Conservation (phyloP, 352 stramenopile genomes). For the Phytophthora chlamydospora region DNA sequence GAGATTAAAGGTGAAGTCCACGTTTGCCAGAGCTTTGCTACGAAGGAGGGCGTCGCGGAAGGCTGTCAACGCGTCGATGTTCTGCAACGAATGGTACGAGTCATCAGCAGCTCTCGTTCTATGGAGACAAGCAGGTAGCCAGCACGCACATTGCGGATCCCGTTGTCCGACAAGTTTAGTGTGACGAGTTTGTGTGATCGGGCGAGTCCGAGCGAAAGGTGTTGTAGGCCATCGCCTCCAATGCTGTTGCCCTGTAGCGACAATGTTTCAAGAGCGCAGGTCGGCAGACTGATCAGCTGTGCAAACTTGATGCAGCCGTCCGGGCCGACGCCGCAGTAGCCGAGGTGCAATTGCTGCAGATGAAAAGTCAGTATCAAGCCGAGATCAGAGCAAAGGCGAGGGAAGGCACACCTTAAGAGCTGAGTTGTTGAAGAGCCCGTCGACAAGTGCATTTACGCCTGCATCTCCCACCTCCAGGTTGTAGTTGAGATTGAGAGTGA, state of each 20-base stretch:
- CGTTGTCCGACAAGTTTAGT: slow-evolving; percentile 83
- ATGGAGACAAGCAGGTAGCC: background rate
- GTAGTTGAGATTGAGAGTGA: slow-evolving; percentile 81
- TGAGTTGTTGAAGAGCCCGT: slow-evolving; percentile 74
- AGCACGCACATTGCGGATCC: slow-evolving; percentile 64
- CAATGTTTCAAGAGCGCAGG: slow-evolving; percentile 57
- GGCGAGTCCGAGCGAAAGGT: slow-evolving; percentile 76
- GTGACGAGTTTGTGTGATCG: slow-evolving; percentile 59
- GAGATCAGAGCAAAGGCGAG: background rate
- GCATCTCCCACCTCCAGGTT: slow-evolving; percentile 67
- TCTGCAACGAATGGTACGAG: slow-evolving; percentile 23
- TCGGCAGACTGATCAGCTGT: slow-evolving; percentile 69
- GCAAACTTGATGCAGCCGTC: slow-evolving; percentile 69
- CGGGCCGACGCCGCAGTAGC: slow-evolving; percentile 63
- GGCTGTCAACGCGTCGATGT: slow-evolving; percentile 49
- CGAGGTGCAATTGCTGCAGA: slow-evolving; percentile 72
- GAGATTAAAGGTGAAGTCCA: slow-evolving; percentile 82
- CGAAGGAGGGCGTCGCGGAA: slow-evolving; percentile 72
- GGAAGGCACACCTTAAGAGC: slow-evolving; percentile 53
- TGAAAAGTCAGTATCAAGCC: slow-evolving; percentile 1
- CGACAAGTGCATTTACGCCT: slow-evolving; percentile 58
- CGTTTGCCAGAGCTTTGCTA: slow-evolving; percentile 69
- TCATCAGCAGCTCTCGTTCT: background rate
- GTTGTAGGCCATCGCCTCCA: slow-evolving; percentile 60
- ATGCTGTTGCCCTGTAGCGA: slow-evolving; percentile 71